Conservation (phyloP, 305 asterid genomes). For the Fraxinus dipetala region DNA sequence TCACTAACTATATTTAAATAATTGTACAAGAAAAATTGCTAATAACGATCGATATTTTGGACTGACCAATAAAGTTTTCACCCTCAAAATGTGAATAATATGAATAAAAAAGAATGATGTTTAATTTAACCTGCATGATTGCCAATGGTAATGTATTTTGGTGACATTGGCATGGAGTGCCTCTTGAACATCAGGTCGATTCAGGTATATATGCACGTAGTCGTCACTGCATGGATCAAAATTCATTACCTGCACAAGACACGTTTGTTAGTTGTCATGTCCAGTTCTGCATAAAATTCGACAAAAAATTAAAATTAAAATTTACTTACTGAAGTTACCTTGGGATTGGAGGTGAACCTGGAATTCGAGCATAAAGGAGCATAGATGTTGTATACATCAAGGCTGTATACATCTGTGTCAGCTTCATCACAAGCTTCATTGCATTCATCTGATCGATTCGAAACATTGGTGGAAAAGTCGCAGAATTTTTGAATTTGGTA, state of each 20-base stretch:
- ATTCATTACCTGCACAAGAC: slow-evolving; percentile 31
- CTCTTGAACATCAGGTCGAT: slow-evolving; percentile 60
- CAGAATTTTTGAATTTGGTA: slow-evolving; percentile 35
- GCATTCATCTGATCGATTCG: slow-evolving; percentile 36
- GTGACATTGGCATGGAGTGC: slow-evolving; percentile 81
- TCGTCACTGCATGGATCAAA: slow-evolving; percentile 64
- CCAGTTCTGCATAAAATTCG: neutral
- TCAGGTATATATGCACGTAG: slow-evolving; percentile 58
- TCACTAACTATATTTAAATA: too few species aligned
- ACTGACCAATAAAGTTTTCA: neutral
- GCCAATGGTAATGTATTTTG: slow-evolving; percentile 53
- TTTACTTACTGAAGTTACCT: slow-evolving; percentile 34
- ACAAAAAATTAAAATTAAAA: neutral
- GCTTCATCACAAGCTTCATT: slow-evolving; percentile 28
- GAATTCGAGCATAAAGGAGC: slow-evolving; percentile 46
- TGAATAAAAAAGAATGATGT: too few species aligned
- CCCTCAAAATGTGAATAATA: neutral
- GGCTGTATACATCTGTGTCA: neutral
- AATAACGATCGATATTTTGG: neutral
- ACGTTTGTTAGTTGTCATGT: slow-evolving; percentile 12
- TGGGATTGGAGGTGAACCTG: slow-evolving; percentile 36
- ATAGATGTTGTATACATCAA: slow-evolving; percentile 52
- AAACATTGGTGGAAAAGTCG: slow-evolving; percentile 36
- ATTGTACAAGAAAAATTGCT: too few species aligned
- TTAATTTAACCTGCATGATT: slow-evolving; percentile 53